phyloP scores from a whole-genome alignment of 495 filamentous ascomycete genomes.

The Hypoxylon fuscum region DNA sequence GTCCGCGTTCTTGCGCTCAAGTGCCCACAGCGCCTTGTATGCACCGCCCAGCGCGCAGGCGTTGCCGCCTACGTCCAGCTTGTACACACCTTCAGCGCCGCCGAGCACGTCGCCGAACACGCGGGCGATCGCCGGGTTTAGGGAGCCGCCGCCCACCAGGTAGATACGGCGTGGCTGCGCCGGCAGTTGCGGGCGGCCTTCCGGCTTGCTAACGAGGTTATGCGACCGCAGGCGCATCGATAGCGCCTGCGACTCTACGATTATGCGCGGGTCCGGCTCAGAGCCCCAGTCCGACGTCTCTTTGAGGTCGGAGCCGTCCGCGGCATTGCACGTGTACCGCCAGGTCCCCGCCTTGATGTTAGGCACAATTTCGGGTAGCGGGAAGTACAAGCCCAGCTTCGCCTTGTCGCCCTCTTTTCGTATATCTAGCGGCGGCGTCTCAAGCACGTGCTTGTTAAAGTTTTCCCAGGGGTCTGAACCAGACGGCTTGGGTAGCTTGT shows the following conservation, averaged over 20 bases:
- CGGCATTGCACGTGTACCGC: constrained; percentile 73
- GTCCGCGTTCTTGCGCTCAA: constrained; percentile 64
- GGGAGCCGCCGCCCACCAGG: constrained; percentile 88
- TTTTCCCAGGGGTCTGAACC: constrained; percentile 69
- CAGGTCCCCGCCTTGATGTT: constrained; percentile 85
- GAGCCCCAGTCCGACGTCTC: constrained; percentile 48
- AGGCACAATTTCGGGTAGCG: constrained; percentile 93
- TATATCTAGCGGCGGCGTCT: constrained; percentile 73
- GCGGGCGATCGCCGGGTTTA: constrained; percentile 85
- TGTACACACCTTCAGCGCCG: constrained; percentile 86
- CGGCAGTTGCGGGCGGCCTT: constrained; percentile 63
- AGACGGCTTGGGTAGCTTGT: constrained; percentile 61
- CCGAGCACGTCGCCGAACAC: constrained; percentile 88
- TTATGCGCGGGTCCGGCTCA: constrained; percentile 79
- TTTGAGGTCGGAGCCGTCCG: constrained; percentile 58
- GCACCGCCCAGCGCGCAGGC: constrained; percentile 94
- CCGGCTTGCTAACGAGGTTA: constrained; percentile 69
- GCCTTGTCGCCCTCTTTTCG: constrained; percentile 62
- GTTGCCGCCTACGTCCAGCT: constrained; percentile 93
- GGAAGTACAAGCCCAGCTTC: constrained; percentile 92
- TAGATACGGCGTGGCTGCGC: constrained; percentile 90
- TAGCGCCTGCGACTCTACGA: constrained; percentile 93
- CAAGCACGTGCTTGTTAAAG: constrained; percentile 76
- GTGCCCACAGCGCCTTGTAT: constrained; percentile 96
- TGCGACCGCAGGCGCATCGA: constrained; percentile 85